phyloP scores from a whole-genome alignment of 768 basidiomycete genomes.

The Mrakia blollopis region DNA sequence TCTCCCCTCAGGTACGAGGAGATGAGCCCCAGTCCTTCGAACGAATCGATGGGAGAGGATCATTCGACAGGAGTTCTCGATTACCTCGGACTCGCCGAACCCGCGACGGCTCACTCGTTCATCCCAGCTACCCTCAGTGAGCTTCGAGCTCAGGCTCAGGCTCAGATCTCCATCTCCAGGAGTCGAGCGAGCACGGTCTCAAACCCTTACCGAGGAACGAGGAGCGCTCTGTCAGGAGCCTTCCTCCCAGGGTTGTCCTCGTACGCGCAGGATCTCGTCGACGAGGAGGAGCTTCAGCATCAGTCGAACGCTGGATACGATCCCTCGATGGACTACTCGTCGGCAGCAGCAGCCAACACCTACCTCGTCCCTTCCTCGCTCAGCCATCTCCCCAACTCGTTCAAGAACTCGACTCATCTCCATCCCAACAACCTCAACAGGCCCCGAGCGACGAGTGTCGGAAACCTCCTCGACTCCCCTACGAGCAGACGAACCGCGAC shows the following conservation, averaged over 20 bases:
- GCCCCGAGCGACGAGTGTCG: slow-evolving; percentile 44
- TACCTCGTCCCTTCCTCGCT: not conserved
- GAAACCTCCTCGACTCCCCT: slow-evolving; percentile 38
- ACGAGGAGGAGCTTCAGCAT: slow-evolving; percentile 66
- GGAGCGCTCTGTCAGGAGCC: not conserved
- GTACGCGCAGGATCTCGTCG: slow-evolving; percentile 54
- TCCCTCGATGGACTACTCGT: slow-evolving; percentile 57
- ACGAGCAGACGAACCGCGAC: slow-evolving; percentile 23
- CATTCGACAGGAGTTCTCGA: slow-evolving; percentile 92
- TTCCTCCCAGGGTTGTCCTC: slow-evolving; percentile 6
- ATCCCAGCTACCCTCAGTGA: slow-evolving; percentile 78
- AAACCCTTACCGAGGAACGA: slow-evolving; percentile 65
- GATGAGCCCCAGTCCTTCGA: slow-evolving; percentile 33
- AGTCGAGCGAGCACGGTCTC: slow-evolving; percentile 87
- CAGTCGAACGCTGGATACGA: slow-evolving; percentile 50
- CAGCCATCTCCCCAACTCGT: slow-evolving; percentile 31
- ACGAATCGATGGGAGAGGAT: slow-evolving; percentile 56
- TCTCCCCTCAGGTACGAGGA: slow-evolving; percentile 16
- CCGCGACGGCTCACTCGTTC: slow-evolving; percentile 18
- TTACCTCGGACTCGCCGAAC: slow-evolving; percentile 88
- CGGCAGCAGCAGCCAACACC: not conserved
- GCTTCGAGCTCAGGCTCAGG: slow-evolving; percentile 81
- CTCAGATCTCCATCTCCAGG: slow-evolving; percentile 64
- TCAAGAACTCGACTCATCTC: slow-evolving; percentile 33
- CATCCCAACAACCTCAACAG: slow-evolving; percentile 31